Evolutionary conservation across 1,284 basidiomycete genomes (phyloP), one percentile per base, ranked within the genome.

Genomic region (Pisolithus thermaeus): DNA sequence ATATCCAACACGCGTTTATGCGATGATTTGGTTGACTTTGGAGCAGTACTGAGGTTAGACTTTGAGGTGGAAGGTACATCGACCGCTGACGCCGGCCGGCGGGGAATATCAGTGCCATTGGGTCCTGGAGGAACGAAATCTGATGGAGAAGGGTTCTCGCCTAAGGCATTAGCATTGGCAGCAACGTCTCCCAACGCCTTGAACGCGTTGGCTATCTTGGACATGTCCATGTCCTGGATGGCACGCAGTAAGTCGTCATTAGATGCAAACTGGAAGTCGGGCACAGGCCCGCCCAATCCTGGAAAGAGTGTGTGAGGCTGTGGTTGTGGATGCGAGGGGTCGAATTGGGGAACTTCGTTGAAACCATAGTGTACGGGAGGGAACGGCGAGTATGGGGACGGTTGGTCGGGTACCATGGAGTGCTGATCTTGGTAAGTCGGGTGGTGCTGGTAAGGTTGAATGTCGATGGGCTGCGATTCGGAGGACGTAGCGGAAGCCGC

Each of bases 181-280:
- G 78, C 75, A 12, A 78, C 77, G 36, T 84, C 84, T 7, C 79
- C 78, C 0, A 87, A 69, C 5, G 78, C 76, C 62, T 79, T 82
- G 50, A 89, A 70, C 16, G 81, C 81, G 45, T 73, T 76, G 0
- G 83, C 78, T 52, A 90, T 77, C 65, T 83, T 87, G 46, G 80
- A 73, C 47, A 88, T 71, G 58, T 90, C 87, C 55, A 89, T 71
- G 50, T 82, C 78, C 61, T 89, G 85, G 46, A 90, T 64, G 16
- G 79, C 80, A 39, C 81, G 83, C 42, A 89, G 67, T 41, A 90
- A 76, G 49, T 88, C 84, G 52, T 90, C 87, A 60, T 80, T 84
- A n/a, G 83, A 82, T 7, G 73, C 72, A 53, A 78, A 77, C 20
- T 73, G 66, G 20, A 83, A 69, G 46, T 83, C 79, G 36, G 74